A percentile compares a stretch with the other conserved stretches of the same genome.
phyloP scores from a whole-genome alignment of 352 stramenopile genomes.

The Aphanomyces euteiches region DNA sequence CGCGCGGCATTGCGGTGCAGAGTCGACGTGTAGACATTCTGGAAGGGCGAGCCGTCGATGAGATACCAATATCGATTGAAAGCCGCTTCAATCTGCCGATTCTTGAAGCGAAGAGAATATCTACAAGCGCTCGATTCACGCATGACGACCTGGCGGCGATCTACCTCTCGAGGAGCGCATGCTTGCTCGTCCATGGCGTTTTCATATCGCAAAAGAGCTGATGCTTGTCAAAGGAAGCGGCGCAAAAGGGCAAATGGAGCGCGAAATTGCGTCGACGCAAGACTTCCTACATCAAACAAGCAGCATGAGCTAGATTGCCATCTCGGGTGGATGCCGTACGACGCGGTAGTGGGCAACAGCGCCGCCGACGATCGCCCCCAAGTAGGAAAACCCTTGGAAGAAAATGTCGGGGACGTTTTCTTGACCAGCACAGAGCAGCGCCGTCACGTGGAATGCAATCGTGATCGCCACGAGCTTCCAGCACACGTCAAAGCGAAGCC shows the following conservation, averaged over 20 bases:
- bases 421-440: constrained; percentile 33
- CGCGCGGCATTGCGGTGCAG: constrained; percentile 40
- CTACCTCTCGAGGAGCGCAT: constrained; percentile 35
- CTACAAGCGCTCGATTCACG: not conserved
- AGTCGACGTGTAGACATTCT: constrained; percentile 25
- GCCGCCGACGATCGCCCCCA: constrained; percentile 40
- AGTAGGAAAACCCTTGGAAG: constrained; percentile 45
- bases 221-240: constrained; percentile 1
- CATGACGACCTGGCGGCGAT: not conserved
- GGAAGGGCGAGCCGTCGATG: constrained; percentile 43
- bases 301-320: not conserved
- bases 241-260: constrained; percentile 40
- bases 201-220: constrained; percentile 35
- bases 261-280: constrained; percentile 41
- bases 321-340: not conserved
- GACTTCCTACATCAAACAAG: constrained; percentile 31
- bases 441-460: constrained; percentile 30
- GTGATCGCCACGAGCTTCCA: constrained; percentile 24
- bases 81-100: constrained; percentile 39
- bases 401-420: constrained; percentile 40
- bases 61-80: constrained; percentile 52
- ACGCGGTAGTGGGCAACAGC: constrained; percentile 43
- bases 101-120: constrained; percentile 40
- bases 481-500: constrained; percentile 38
- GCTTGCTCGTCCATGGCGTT: constrained; percentile 40